Percentiles rank a stretch among this genome's conserved stretches.
phyloP scores from a whole-genome alignment of 169 alveolate genomes.

The Amoebophrya sp. region DNA sequence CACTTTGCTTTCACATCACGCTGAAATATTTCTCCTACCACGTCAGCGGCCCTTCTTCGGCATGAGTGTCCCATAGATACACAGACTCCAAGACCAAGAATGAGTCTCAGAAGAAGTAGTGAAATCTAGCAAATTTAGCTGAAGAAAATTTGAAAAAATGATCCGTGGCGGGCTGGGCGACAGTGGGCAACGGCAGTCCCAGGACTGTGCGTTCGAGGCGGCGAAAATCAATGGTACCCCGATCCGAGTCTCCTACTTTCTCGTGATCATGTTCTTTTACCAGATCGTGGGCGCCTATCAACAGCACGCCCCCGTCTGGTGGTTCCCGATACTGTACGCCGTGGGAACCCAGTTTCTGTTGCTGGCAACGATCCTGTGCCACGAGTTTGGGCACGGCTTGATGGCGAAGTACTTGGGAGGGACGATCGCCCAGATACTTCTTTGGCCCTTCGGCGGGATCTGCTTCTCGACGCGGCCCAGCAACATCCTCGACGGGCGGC shows the following conservation, averaged over 20 bases:
- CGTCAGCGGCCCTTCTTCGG: too few species aligned
- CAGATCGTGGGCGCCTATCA: background rate
- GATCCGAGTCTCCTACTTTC: conserved; percentile 3
- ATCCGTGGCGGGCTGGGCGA: background rate
- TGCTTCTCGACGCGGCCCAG: conserved; percentile 9
- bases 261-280: conserved; percentile 5
- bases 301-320: background rate
- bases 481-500: background rate
- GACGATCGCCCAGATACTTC: background rate
- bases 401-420: conserved; percentile 13
- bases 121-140: too few species aligned
- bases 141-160: too few species aligned
- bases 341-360: background rate
- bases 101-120: too few species aligned
- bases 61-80: too few species aligned
- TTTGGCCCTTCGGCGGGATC: conserved; percentile 19
- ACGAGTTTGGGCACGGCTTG: conserved; percentile 17
- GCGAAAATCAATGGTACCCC: background rate
- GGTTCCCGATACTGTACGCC: conserved; percentile 6
- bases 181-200: background rate
- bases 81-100: too few species aligned
- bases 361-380: conserved; percentile 9
- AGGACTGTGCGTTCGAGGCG: background rate
- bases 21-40: too few species aligned
- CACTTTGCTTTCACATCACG: too few species aligned